Base-by-base conservation (phyloP, 805 yeast species). In the baker's yeast (Saccharomyces cerevisiae) region DNA sequence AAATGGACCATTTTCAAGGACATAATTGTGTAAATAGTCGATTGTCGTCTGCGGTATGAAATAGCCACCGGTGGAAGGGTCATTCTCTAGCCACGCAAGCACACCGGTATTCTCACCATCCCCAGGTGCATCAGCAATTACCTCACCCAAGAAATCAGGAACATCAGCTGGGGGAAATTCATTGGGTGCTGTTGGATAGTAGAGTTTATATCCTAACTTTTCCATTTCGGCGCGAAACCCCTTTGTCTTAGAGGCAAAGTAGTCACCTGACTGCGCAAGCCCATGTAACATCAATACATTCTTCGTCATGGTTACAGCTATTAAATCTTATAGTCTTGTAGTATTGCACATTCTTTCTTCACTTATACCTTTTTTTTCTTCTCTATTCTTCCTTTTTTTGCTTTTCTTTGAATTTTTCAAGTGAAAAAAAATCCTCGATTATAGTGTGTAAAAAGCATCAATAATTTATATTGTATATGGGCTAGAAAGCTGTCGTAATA, bases 211-310 rank as follows among this genome's bases (percentile, higher is more conserved):
- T 4, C 90, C 87, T 21, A 60, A 58, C 48, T 67, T 69, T 55
- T 77, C 76, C 26, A 94, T 73, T 31, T 81, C 80, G 60, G 88
- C 87, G 36, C 97, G 76, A 29, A 94, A 76, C 0, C 92, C 97
- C 14, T 92, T 84, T 0, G 96, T 84, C 68, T 94, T 94, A 49
- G 85, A 85, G 30, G 87, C 81, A 71, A 90, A 92, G 4, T 84
- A 77, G 11, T 83, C 75, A 1, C 96, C 89, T 41, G 85, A 84
- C 72, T 92, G 96, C 0, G 91, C 89, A 66, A 81, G 85, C 0
- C 99, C 99, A 64, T 92, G 99, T 14, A 94, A 75, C 75, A 92
- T 90, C 11, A 92, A 74, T 17, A 92, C 77, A 62, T 84, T 84
- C 53, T 65, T 70, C 1, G 53, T 41, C 70, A 68, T 65, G 13